phyloP scores from a whole-genome alignment of 2,329 filamentous ascomycete genomes.

The Talaromyces amestolkiae region DNA sequence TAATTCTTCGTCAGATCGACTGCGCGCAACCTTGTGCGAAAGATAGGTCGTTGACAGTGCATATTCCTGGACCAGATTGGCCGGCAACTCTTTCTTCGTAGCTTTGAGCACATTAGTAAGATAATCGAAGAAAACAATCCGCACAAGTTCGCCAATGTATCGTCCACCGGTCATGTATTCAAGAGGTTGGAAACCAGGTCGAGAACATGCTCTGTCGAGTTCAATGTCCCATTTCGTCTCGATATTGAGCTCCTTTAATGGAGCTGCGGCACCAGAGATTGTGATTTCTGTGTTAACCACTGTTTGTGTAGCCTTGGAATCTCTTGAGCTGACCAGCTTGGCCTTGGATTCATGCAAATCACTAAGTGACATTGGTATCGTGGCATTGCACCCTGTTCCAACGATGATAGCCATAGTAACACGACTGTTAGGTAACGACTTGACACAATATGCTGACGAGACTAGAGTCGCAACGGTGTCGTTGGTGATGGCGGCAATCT shows the following conservation, averaged over 20 bases:
- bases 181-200: slow-evolving; percentile 74
- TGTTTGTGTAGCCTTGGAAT: slow-evolving; percentile 59
- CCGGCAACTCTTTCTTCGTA: slow-evolving; percentile 50
- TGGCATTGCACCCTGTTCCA: slow-evolving; percentile 78
- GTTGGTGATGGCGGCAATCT: slow-evolving; percentile 74
- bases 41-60: slow-evolving; percentile 70
- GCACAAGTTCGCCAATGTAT: slow-evolving; percentile 73
- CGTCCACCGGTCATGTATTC: slow-evolving; percentile 82
- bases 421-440: slow-evolving; percentile 59
- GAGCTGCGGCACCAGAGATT: slow-evolving; percentile 70
- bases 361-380: slow-evolving; percentile 66
- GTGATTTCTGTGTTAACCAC: slow-evolving; percentile 84
- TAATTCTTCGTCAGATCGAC: slow-evolving; percentile 51
- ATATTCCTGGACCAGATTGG: slow-evolving; percentile 56
- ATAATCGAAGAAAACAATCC: slow-evolving; percentile 68
- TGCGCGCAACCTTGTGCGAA: slow-evolving; percentile 63
- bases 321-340: slow-evolving; percentile 47
- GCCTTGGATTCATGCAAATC: slow-evolving; percentile 64
- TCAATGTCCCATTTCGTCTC: slow-evolving; percentile 69
- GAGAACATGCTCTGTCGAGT: slow-evolving; percentile 65
- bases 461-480: slow-evolving; percentile 77
- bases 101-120: slow-evolving; percentile 48
- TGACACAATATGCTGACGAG: slow-evolving; percentile 71
- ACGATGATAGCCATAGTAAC: slow-evolving; percentile 78
- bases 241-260: slow-evolving; percentile 58